These are phyloP conservation scores for Malassezia cuniculi DNA, from an alignment of 1,284 basidiomycete species.

Conservation along the genomic window DNA sequence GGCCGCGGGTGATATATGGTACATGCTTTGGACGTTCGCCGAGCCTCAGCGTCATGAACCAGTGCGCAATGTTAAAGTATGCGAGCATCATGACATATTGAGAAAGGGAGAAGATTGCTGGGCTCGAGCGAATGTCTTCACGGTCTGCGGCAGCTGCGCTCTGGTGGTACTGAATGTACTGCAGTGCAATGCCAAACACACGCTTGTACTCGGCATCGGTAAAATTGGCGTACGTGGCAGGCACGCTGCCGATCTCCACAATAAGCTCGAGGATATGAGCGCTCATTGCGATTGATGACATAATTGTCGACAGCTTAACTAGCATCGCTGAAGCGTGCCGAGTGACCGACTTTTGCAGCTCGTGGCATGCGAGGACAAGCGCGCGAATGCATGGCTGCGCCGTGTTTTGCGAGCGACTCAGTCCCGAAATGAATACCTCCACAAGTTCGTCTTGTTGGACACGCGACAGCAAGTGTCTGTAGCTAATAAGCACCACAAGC, in stretches of 20 bases:
- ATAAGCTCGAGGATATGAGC: conserved; percentile 92
- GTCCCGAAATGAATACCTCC: conserved; percentile 67
- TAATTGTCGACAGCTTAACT: conserved; percentile 79
- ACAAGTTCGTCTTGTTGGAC: conserved; percentile 59
- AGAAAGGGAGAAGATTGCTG: conserved; percentile 64
- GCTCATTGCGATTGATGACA: conserved; percentile 82
- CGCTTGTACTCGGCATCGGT: conserved; percentile 82
- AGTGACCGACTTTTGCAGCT: conserved; percentile 70
- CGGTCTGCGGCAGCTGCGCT: conserved; percentile 27
- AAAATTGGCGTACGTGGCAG: conserved; percentile 73
- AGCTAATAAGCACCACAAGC: conserved; percentile 76
- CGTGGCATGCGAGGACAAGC: conserved; percentile 74
- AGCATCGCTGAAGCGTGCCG: conserved; percentile 65
- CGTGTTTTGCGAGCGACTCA: conserved; percentile 60
- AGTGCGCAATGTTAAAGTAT: conserved; percentile 82
- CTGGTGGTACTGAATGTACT: conserved; percentile 68
- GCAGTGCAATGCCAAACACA: conserved; percentile 85
- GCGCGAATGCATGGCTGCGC: conserved; percentile 87
- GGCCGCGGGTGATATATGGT: conserved; percentile 70
- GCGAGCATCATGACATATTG: conserved; percentile 90
- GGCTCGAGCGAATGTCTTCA: conserved; percentile 35
- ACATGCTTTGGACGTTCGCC: conserved; percentile 70
- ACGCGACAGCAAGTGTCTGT: conserved; percentile 63
- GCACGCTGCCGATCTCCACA: conserved; percentile 68
- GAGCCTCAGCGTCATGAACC: conserved; percentile 86